phyloP scores from a whole-genome alignment of 306 rosid species.

The Chamaecrista fasciculata region DNA sequence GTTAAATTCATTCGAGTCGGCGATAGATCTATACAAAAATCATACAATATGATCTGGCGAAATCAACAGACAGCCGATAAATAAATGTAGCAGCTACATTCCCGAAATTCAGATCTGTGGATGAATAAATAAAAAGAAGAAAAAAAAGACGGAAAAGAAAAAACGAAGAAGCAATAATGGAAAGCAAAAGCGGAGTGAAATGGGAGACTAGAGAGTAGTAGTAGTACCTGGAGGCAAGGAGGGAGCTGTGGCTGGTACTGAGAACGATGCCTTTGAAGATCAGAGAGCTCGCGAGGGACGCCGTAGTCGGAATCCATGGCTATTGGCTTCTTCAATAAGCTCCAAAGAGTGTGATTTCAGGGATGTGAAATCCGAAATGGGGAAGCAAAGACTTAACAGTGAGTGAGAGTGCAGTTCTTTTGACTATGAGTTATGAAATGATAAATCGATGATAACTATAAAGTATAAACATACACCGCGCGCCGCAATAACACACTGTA shows the following conservation, averaged over 20 bases:
- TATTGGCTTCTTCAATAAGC: neutral
- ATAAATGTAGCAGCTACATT: neutral
- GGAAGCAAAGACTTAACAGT: neutral
- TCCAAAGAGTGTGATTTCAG: neutral
- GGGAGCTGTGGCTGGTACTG: conserved; percentile 76
- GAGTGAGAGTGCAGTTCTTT: neutral
- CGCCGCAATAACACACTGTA: no score
- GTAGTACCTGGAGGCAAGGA: conserved; percentile 61
- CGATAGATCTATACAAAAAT: neutral
- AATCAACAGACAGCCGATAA: neutral
- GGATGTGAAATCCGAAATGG: neutral
- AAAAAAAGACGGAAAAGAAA: neutral
- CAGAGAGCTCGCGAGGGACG: conserved; percentile 90
- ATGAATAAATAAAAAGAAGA: neutral
- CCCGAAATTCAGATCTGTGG: neutral
- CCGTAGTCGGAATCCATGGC: conserved; percentile 85
- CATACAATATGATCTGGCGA: neutral
- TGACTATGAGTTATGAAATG: no score
- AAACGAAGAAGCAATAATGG: neutral
- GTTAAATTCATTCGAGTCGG: neutral
- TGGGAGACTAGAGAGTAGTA: no score
- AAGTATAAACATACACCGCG: no score
- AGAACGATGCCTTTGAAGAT: conserved; percentile 72
- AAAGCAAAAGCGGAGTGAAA: neutral
- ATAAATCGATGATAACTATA: no score